Percentiles rank a stretch among this genome's conserved stretches.
Evolutionary conservation across 2,329 filamentous ascomycete genomes (phyloP).

Genomic region (Botrytis tulipae): DNA sequence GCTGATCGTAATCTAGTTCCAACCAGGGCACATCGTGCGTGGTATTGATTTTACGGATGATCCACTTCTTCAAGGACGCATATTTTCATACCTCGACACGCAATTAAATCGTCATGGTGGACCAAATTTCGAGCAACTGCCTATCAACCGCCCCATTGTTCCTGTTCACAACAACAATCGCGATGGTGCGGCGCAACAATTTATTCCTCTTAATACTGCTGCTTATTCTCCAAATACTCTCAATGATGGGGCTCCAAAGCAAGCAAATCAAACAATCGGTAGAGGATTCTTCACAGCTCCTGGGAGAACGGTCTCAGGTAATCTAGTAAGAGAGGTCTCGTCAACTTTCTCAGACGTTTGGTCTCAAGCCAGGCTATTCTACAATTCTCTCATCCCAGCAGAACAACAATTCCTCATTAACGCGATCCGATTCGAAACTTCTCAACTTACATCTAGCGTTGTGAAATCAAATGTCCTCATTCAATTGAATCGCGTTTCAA

Average conservation of each 20-base stretch:
- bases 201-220: slow-evolving; percentile 64
- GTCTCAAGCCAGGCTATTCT: slow-evolving; percentile 71
- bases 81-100: slow-evolving; percentile 68
- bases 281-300: slow-evolving; percentile 71
- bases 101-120: slow-evolving; percentile 54
- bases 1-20: slow-evolving; percentile 7
- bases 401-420: slow-evolving; percentile 73
- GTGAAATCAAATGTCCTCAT: slow-evolving; percentile 65
- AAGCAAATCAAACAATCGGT: slow-evolving; percentile 62
- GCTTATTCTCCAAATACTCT: slow-evolving; percentile 67
- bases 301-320: slow-evolving; percentile 50
- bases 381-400: slow-evolving; percentile 63
- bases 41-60: slow-evolving; percentile 67
- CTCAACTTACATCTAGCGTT: slow-evolving; percentile 53
- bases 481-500: slow-evolving; percentile 66
- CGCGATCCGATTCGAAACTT: slow-evolving; percentile 69
- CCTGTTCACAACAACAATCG: slow-evolving; percentile 59
- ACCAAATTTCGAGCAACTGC: slow-evolving; percentile 56
- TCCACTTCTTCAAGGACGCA: slow-evolving; percentile 63
- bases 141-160: slow-evolving; percentile 41
- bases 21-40: slow-evolving; percentile 60
- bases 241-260: slow-evolving; percentile 60
- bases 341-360: slow-evolving; percentile 68
- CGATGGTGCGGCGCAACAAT: slow-evolving; percentile 67
- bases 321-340: slow-evolving; percentile 57